Percentiles rank a stretch among this genome's conserved stretches.
Evolutionary conservation across 331 rosid genomes (phyloP).

Genomic region (Quercus tomentella): DNA sequence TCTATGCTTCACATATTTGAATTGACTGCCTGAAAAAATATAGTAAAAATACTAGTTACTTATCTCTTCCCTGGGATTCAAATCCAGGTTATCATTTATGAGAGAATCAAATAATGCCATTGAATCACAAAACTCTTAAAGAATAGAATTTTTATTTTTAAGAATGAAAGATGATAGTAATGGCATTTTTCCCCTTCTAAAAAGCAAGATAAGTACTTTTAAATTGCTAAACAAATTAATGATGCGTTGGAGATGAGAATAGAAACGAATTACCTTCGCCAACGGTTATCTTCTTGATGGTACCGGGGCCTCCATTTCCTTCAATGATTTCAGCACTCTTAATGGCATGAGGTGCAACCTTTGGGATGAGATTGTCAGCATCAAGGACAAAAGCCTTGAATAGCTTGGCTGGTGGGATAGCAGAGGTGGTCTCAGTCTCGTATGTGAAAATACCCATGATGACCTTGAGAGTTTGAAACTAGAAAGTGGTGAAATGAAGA

Average conservation of each 20-base stretch:
- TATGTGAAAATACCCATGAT: slow-evolving; percentile 38
- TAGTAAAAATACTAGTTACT: neutral
- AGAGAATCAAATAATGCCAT: too few species aligned
- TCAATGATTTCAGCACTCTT: slow-evolving; percentile 31
- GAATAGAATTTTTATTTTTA: too few species aligned
- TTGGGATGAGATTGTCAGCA: slow-evolving; percentile 47
- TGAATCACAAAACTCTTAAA: too few species aligned
- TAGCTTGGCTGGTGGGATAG: slow-evolving; percentile 40
- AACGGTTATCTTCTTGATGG: slow-evolving; percentile 48
- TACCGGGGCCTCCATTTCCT: slow-evolving; percentile 73
- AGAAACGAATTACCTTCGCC: slow-evolving; percentile 20
- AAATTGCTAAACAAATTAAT: neutral
- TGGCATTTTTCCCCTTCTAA: too few species aligned
- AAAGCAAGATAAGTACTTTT: too few species aligned
- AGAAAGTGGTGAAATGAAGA: neutral
- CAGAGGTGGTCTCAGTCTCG: slow-evolving; percentile 18
- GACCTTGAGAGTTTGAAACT: neutral
- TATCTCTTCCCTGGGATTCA: neutral
- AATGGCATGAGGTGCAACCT: slow-evolving; percentile 26
- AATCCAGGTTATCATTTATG: too few species aligned
- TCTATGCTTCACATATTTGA: slow-evolving; percentile 23
- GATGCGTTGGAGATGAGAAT: neutral
- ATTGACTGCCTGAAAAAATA: neutral
- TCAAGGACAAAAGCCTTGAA: slow-evolving; percentile 64
- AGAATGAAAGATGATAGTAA: too few species aligned